Evolutionary conservation across 1,284 basidiomycete genomes (phyloP).

Genomic region (Ceratobasidium sp.): DNA sequence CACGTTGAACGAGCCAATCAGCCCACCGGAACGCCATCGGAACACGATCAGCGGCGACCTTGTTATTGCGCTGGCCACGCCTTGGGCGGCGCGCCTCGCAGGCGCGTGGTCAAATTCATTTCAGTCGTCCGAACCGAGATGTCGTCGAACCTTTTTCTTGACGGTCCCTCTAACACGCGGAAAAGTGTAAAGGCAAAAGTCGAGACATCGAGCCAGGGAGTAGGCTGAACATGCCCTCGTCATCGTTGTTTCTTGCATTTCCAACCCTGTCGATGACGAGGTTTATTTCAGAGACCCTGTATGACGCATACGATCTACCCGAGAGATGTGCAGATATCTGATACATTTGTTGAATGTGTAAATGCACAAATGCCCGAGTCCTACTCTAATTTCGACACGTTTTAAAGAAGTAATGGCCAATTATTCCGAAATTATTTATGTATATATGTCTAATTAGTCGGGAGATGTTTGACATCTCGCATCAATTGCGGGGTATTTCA

Average conservation of each 20-base stretch:
- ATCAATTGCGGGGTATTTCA: background rate
- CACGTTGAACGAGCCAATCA: background rate
- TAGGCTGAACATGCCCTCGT: background rate
- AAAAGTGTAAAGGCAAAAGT: background rate
- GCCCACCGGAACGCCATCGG: background rate
- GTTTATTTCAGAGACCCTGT: background rate
- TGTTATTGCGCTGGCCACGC: background rate
- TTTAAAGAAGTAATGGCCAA: background rate
- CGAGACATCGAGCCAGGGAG: background rate
- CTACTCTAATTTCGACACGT: too few species aligned
- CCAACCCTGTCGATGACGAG: slow-evolving; percentile 10
- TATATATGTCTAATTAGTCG: slow-evolving; percentile 12
- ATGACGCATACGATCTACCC: slow-evolving; percentile 4
- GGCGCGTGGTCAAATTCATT: background rate
- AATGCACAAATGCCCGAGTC: too few species aligned
- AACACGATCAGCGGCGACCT: background rate
- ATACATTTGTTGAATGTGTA: background rate
- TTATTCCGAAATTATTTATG: background rate
- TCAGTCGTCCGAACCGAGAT: background rate
- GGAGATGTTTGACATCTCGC: slow-evolving; percentile 3
- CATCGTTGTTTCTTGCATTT: background rate
- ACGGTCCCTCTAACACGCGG: background rate
- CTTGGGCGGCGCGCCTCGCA: background rate
- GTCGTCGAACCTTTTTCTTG: background rate
- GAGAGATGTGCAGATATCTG: background rate